These are phyloP conservation scores for Beauveria sp. DNA, from an alignment of 2,329 filamentous ascomycete genomes.

Conservation along the genomic window DNA sequence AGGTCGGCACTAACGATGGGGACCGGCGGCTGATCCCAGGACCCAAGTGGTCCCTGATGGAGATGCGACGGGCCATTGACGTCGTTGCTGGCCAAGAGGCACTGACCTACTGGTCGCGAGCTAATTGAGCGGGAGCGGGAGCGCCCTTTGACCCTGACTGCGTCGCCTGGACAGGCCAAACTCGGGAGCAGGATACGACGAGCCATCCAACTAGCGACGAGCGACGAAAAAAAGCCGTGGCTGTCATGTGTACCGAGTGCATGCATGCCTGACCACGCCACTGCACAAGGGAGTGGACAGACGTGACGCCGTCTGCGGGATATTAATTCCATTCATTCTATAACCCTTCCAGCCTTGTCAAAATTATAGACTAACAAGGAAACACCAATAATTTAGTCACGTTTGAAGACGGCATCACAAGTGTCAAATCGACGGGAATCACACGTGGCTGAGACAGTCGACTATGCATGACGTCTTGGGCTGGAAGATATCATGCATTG, in stretches of 20 bases:
- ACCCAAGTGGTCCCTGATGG: neutral
- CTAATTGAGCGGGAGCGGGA: neutral
- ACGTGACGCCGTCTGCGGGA: neutral
- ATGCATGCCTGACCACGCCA: slow-evolving; percentile 10
- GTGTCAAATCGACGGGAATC: neutral
- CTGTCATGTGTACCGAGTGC: slow-evolving; percentile 1
- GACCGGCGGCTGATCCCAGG: neutral
- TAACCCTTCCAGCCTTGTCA: neutral
- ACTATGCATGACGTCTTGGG: slow-evolving; percentile 2
- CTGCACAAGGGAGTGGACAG: neutral
- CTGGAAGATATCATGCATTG: neutral
- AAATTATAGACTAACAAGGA: too few relatives aligned
- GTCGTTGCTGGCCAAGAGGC: neutral
- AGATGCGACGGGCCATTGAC: neutral
- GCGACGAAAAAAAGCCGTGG: neutral
- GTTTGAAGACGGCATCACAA: neutral
- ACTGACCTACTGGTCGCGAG: too few relatives aligned
- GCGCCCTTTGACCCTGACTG: neutral
- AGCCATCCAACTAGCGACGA: neutral
- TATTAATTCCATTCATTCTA: neutral
- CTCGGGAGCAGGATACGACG: neutral
- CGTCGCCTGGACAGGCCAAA: neutral
- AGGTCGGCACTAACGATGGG: neutral
- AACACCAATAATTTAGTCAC: neutral
- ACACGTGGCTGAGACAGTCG: slow-evolving; percentile 4